These are phyloP conservation scores for Xanthoceras sorbifolium DNA, from an alignment of 345 rosid species.

Conservation along the genomic window DNA sequence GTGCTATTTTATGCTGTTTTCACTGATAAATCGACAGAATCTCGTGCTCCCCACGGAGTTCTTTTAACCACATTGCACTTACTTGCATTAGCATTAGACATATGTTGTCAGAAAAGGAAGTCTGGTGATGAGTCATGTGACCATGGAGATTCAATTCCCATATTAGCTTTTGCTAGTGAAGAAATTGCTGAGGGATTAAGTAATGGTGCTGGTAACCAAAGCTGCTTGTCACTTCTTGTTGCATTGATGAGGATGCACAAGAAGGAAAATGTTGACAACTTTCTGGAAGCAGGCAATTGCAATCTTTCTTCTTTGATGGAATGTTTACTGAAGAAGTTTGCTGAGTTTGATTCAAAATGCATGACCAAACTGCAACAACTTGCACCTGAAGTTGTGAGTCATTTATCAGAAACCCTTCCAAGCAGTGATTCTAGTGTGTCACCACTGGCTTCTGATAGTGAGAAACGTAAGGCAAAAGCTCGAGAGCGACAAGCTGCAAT, in stretches of 20 bases:
- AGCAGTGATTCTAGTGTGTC: constrained; percentile 29
- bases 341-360: constrained; percentile 69
- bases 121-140: constrained; percentile 29
- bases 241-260: constrained; percentile 65
- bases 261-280: constrained; percentile 45
- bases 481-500: constrained; percentile 86
- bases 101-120: constrained; percentile 59
- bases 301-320: constrained; percentile 75
- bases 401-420: constrained; percentile 35
- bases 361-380: constrained; percentile 64
- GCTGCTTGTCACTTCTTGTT: constrained; percentile 91
- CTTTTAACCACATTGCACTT: constrained; percentile 78
- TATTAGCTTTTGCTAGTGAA: constrained; percentile 64
- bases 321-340: constrained; percentile 71
- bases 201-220: constrained; percentile 56
- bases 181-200: constrained; percentile 52
- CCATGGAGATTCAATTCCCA: constrained; percentile 44
- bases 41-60: constrained; percentile 79
- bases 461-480: constrained; percentile 84
- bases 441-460: constrained; percentile 51
- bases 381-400: constrained; percentile 74
- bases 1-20: constrained; percentile 75
- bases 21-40: constrained; percentile 52
- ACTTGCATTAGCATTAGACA: constrained; percentile 74
- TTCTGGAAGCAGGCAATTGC: constrained; percentile 64